phyloP scores from a whole-genome alignment of 2,329 filamentous ascomycete species.

The Penicillium psychrosexuale region DNA sequence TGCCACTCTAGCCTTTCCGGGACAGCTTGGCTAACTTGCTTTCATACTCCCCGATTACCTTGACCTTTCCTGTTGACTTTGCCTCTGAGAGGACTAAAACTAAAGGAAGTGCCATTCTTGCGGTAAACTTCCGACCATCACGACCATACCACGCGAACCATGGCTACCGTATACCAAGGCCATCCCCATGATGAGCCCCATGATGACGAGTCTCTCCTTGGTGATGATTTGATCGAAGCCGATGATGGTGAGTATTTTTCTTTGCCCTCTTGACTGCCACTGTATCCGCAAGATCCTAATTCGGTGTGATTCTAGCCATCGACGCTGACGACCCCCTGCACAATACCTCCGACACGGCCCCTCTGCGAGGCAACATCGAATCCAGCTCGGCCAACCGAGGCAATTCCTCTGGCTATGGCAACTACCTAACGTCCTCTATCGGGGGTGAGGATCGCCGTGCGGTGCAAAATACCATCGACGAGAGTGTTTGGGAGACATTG shows the following conservation, averaged over 20 bases:
- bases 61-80: slow-evolving; percentile 4
- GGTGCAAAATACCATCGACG: slow-evolving; percentile 90
- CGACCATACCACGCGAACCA: slow-evolving; percentile 20
- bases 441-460: slow-evolving; percentile 89
- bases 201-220: slow-evolving; percentile 60
- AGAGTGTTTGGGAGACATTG: slow-evolving; percentile 95
- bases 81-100: slow-evolving; percentile 2
- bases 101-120: slow-evolving; percentile 14
- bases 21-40: slow-evolving; percentile 25
- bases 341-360: slow-evolving; percentile 67
- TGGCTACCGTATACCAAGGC: slow-evolving; percentile 41
- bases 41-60: slow-evolving; percentile 11
- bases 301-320: slow-evolving; percentile 56
- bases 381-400: slow-evolving; percentile 49
- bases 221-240: slow-evolving; percentile 73
- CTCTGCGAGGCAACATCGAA: slow-evolving; percentile 80
- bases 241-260: slow-evolving; percentile 62
- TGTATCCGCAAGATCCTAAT: background rate
- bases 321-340: slow-evolving; percentile 87
- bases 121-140: slow-evolving; percentile 5
- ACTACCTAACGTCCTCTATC: slow-evolving; percentile 83
- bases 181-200: slow-evolving; percentile 57
- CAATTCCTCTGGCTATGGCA: slow-evolving; percentile 62
- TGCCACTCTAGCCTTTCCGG: slow-evolving; percentile 43
- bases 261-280: background rate